Evolutionary conservation across 1,284 basidiomycete species (phyloP).

Genomic region (Leccinum proximum): DNA sequence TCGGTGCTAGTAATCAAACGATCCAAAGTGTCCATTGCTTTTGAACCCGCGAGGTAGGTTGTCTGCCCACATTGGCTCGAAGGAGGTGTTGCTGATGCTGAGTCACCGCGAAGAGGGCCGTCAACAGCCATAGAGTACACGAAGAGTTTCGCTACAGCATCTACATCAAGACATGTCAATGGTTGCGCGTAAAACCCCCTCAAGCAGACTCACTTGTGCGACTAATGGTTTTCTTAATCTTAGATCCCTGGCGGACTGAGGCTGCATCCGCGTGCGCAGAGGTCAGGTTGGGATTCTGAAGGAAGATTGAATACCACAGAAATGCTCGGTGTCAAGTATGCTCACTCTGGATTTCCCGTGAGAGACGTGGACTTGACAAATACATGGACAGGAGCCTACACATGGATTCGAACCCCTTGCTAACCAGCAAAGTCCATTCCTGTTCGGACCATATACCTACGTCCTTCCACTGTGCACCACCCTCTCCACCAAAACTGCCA

Average conservation of each 20-base stretch:
- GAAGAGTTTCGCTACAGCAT: constrained; percentile 83
- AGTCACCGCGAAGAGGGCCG: constrained; percentile 45
- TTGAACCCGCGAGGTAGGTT: constrained; percentile 83
- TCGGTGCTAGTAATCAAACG: constrained; percentile 92
- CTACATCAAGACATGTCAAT: constrained; percentile 35
- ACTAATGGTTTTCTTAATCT: constrained; percentile 78
- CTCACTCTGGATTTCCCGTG: constrained; percentile 63
- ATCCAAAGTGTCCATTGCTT: constrained; percentile 87
- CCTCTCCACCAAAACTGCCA: constrained; percentile 50
- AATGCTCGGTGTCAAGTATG: background rate
- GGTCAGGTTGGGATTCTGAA: constrained; percentile 60
- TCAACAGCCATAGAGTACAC: constrained; percentile 93
- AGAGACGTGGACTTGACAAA: constrained; percentile 35
- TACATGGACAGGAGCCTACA: constrained; percentile 46
- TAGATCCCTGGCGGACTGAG: constrained; percentile 59
- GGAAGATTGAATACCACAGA: constrained; percentile 7
- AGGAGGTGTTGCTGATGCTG: constrained; percentile 55
- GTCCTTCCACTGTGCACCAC: constrained; percentile 65
- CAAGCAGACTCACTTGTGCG: constrained; percentile 52
- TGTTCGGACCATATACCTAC: constrained; percentile 87
- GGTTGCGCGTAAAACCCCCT: background rate
- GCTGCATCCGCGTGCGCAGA: constrained; percentile 67
- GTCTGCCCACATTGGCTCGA: constrained; percentile 44
- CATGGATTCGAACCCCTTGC: constrained; percentile 87
- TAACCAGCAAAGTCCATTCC: constrained; percentile 86